Percentiles rank a stretch among this genome's conserved stretches.
Evolutionary conservation across 305 asterid genomes (phyloP).

Genomic region (Petunia hybrid): DNA sequence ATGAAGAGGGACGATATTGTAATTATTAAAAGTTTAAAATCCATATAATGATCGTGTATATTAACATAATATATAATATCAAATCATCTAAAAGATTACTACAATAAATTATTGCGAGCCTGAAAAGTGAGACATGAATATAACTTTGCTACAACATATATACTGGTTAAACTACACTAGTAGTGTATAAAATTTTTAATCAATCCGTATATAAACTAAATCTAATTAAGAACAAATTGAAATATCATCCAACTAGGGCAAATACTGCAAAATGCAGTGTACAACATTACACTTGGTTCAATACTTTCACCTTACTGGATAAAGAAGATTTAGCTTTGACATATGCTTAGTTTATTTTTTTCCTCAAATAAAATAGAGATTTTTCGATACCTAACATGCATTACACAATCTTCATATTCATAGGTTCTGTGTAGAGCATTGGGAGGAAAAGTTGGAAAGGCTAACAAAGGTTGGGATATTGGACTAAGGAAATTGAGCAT

Average conservation of each 20-base stretch:
- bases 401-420: neutral
- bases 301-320: neutral
- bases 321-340: neutral
- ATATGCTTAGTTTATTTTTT: neutral
- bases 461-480: conserved; percentile 77
- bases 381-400: neutral
- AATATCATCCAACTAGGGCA: neutral
- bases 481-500: conserved; percentile 68
- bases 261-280: neutral
- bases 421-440: conserved; percentile 73
- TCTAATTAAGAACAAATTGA: neutral
- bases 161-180: too few relatives aligned
- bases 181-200: too few relatives aligned
- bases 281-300: neutral
- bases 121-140: too few relatives aligned
- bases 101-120: too few relatives aligned
- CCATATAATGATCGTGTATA: too few relatives aligned
- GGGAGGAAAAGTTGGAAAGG: conserved; percentile 74
- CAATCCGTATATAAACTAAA: neutral
- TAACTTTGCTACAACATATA: too few relatives aligned
- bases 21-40: too few relatives aligned
- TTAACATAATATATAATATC: too few relatives aligned
- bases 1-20: too few relatives aligned
- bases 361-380: neutral
- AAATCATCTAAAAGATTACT: too few relatives aligned